phyloP scores from a whole-genome alignment of 2,329 filamentous ascomycete species.

The Fragosphaeria purpurea region DNA sequence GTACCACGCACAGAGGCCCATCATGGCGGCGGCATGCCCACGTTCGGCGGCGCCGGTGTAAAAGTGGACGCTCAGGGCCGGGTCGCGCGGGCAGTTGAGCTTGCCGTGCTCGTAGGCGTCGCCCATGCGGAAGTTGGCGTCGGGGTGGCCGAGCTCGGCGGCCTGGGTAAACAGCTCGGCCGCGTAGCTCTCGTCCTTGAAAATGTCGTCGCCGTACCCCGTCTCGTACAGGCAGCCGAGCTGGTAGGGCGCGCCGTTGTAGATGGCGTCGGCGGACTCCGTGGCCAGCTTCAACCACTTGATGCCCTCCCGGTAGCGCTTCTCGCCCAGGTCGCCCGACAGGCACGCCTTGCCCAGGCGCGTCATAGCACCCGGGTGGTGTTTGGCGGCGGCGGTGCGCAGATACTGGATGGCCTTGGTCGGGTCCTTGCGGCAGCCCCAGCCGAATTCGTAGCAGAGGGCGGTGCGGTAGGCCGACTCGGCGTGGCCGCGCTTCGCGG shows the following conservation, averaged over 20 bases:
- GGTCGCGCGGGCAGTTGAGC: constrained; percentile 78
- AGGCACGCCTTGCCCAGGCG: constrained; percentile 85
- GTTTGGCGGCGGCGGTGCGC: constrained; percentile 80
- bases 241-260: constrained; percentile 88
- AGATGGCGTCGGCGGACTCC: constrained; percentile 81
- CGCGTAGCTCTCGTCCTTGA: constrained; percentile 81
- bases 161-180: constrained; percentile 91
- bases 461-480: constrained; percentile 91
- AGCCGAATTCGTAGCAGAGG: constrained; percentile 95
- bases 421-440: constrained; percentile 85
- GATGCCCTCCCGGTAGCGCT: constrained; percentile 79
- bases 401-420: constrained; percentile 92
- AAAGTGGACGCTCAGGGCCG: constrained; percentile 90
- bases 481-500: constrained; percentile 93
- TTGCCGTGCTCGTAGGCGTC: constrained; percentile 93
- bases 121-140: constrained; percentile 82
- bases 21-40: constrained; percentile 82
- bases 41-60: constrained; percentile 86
- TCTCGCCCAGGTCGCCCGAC: constrained; percentile 77
- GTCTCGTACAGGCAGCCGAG: constrained; percentile 80
- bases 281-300: constrained; percentile 94
- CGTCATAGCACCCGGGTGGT: constrained; percentile 90
- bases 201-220: constrained; percentile 90
- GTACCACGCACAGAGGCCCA: constrained; percentile 98
- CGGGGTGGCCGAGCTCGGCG: constrained; percentile 79